Base-by-base conservation (phyloP, 306 rosid species). In the Macrotyloma uniflorum region DNA sequence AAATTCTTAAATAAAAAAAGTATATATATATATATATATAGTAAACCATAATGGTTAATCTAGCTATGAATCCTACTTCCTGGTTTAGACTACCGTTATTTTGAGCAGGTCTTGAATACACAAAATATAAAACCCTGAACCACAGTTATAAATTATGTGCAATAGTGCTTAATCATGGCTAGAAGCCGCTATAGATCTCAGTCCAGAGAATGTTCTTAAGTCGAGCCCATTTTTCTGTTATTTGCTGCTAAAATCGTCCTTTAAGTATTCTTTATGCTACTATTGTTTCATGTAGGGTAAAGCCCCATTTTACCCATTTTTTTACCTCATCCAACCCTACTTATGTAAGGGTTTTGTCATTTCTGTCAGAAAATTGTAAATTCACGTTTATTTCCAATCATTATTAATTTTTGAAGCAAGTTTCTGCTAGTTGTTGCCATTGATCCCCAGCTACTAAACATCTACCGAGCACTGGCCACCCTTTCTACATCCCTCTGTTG, bases 1-100 rank as follows among this genome's bases (percentile, higher is more conserved):
- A 67, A 43, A 64, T 38, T 80, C 47, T 42, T 47, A 70, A 63
- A 62, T 67, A 53, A 18, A 55, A 65, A 64, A 16, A 20, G n/a
- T n/a, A n/a, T n/a, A n/a, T n/a, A n/a, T n/a, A n/a, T n/a, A n/a
- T n/a, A n/a, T 14, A 26, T 58, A 13, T 33, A 33, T 45, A 24
- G 30, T 38, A 49, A 38, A 74, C 73, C 6, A 15, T 46, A 12
- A 54, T 33, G 53, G 35, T 22, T 54, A 45, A 53, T 53, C 68
- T 40, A 64, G 43, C 35, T 24, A 63, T 63, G 71, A 32, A 68
- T 43, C 20, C 75, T 10, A 30, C 49, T 62, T 69, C 30, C 40
- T n/a, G 18, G 35, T 18, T 10, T 76, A 30, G 18, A 45, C 23
- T 61, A 26, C 42, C 57, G 54, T 63, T 51, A 69, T 51, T 53